A percentile compares a stretch with the other conserved stretches of the same genome.
phyloP scores from a whole-genome alignment of 768 basidiomycete genomes.

The Amanita molliuscula region DNA sequence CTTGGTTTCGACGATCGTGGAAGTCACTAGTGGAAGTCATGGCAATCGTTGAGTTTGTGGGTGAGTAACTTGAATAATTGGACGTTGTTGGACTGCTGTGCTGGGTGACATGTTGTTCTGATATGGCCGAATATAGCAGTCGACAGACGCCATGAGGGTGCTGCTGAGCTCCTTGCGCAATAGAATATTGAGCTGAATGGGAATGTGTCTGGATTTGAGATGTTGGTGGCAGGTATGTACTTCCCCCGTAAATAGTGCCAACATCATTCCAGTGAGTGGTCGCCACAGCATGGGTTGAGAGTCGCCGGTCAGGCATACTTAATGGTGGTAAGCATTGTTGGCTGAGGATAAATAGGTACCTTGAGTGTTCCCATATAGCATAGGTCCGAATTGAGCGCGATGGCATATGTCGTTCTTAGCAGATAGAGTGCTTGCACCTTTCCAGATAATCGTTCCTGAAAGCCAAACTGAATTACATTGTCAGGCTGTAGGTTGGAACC shows the following conservation, averaged over 20 bases:
- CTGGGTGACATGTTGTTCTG: background rate
- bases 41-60: background rate
- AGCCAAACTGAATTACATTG: conserved; percentile 8
- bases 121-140: background rate
- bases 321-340: background rate
- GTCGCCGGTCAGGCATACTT: background rate
- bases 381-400: background rate
- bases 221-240: background rate
- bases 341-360: conserved; percentile 4
- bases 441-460: conserved; percentile 4
- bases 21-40: background rate
- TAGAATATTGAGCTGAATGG: conserved; percentile 1
- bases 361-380: background rate
- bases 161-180: background rate
- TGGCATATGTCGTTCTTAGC: conserved; percentile 5
- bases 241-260: background rate
- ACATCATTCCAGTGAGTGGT: conserved; percentile 4
- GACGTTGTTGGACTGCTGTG: background rate
- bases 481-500: conserved; percentile 1
- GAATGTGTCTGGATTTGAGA: background rate
- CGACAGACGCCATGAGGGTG: background rate
- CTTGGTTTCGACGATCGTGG: background rate
- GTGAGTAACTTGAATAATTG: background rate
- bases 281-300: background rate
- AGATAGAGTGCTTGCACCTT: conserved; percentile 1